These are phyloP conservation scores for Amanita rubescens DNA, from an alignment of 768 basidiomycete genomes.

Conservation along the genomic window DNA sequence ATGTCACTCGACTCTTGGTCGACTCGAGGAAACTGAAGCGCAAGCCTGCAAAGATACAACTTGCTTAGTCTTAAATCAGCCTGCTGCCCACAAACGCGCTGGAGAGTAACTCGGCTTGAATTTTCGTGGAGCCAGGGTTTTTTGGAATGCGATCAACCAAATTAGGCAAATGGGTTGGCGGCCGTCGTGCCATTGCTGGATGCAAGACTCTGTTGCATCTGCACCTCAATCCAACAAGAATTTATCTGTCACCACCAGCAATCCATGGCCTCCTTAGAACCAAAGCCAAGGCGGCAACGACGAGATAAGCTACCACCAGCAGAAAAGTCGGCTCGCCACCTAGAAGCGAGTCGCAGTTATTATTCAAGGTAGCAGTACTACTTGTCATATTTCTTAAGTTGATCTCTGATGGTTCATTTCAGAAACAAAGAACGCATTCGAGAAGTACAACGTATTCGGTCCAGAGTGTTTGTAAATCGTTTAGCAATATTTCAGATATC, in stretches of 20 bases:
- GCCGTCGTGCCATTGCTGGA: background rate
- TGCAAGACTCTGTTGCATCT: too few relatives aligned
- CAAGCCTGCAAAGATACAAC: background rate
- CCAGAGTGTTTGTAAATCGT: background rate
- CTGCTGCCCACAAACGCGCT: background rate
- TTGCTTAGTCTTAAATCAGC: background rate
- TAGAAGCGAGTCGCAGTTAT: background rate
- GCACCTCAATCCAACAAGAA: too few relatives aligned
- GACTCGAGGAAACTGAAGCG: conserved; percentile 23
- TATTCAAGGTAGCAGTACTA: background rate
- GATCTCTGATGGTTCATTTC: background rate
- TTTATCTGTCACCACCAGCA: background rate
- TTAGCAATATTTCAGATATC: background rate
- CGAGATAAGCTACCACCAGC: too few relatives aligned
- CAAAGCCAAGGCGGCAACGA: too few relatives aligned
- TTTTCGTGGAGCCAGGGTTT: conserved; percentile 5
- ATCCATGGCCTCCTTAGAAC: background rate
- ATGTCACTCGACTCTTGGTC: background rate
- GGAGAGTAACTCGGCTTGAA: background rate
- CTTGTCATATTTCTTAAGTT: background rate
- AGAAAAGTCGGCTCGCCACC: background rate
- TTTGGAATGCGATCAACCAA: background rate
- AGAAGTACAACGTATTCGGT: background rate
- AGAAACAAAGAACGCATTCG: background rate
- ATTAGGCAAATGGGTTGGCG: conserved; percentile 1